Evolutionary conservation across 1,139 yeast species (phyloP).

Genomic region (Saccharomyces hybrid): DNA sequence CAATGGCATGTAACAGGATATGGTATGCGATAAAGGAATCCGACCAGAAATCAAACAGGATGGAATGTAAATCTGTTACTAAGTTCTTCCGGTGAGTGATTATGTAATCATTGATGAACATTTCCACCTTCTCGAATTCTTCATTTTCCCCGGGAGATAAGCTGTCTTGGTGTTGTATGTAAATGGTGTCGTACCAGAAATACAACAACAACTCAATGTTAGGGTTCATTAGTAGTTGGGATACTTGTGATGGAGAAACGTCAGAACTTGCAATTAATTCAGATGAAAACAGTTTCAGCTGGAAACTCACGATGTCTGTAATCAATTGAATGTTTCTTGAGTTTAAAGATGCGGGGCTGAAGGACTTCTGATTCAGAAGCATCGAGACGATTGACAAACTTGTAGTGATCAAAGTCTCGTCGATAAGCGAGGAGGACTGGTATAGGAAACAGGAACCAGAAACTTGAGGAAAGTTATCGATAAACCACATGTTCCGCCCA

Average conservation of each 20-base stretch:
- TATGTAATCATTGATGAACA: neutral
- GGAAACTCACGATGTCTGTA: slow-evolving; percentile 3
- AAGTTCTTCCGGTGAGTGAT: neutral
- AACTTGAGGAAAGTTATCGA: slow-evolving; percentile 4
- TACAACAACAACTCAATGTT: neutral
- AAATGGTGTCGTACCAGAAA: neutral
- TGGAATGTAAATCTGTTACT: neutral
- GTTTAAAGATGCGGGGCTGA: neutral
- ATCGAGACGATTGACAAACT: slow-evolving; percentile 9
- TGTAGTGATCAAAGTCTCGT: neutral
- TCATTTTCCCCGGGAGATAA: neutral
- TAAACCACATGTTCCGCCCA: slow-evolving; percentile 13
- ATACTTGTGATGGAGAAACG: neutral
- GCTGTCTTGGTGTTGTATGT: neutral
- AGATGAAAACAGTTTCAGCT: slow-evolving; percentile 1
- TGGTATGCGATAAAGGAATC: neutral
- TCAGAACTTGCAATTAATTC: slow-evolving; percentile 2
- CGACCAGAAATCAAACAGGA: neutral
- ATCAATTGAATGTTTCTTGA: slow-evolving; percentile 3
- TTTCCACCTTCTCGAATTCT: neutral
- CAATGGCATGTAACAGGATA: neutral
- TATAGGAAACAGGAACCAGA: neutral
- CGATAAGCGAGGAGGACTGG: neutral
- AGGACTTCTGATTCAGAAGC: slow-evolving; percentile 13
- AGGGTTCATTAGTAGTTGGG: neutral